Evolutionary conservation across 2,329 filamentous ascomycete genomes (phyloP).

Genomic region (Cyanodermella asteris): DNA sequence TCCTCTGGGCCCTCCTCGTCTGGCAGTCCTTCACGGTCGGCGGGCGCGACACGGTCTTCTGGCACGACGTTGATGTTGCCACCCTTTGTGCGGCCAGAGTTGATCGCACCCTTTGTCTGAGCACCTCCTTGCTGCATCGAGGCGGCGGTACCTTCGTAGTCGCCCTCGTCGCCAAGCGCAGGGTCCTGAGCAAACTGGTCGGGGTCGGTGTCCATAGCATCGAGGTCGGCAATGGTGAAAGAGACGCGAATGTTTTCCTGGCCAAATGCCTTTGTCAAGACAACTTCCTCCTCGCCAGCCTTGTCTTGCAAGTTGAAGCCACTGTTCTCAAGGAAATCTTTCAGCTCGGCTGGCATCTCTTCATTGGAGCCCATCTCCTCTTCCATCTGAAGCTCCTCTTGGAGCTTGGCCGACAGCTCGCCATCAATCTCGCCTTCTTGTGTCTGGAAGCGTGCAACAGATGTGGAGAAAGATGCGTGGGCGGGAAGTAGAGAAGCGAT

Average conservation of each 20-base stretch:
- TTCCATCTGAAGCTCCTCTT: constrained; percentile 67
- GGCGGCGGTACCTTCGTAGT: constrained; percentile 32
- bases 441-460: no score
- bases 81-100: constrained; percentile 27
- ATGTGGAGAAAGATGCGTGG: no score
- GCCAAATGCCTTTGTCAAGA: constrained; percentile 60
- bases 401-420: constrained; percentile 74
- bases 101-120: constrained; percentile 33
- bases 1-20: constrained; percentile 28
- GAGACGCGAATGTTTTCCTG: constrained; percentile 71
- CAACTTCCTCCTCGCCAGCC: constrained; percentile 68
- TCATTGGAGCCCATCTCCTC: constrained; percentile 53
- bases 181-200: constrained; percentile 22
- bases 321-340: constrained; percentile 72
- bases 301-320: constrained; percentile 62
- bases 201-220: constrained; percentile 39
- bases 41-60: constrained; percentile 33
- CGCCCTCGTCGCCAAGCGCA: constrained; percentile 35
- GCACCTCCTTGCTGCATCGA: constrained; percentile 29
- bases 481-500: no score
- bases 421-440: no score
- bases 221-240: constrained; percentile 69
- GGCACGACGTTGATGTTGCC: constrained; percentile 32
- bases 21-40: constrained; percentile 32
- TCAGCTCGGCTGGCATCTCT: constrained; percentile 52